Conservation (phyloP, 129 eudicot species). For the Logfia minima region DNA sequence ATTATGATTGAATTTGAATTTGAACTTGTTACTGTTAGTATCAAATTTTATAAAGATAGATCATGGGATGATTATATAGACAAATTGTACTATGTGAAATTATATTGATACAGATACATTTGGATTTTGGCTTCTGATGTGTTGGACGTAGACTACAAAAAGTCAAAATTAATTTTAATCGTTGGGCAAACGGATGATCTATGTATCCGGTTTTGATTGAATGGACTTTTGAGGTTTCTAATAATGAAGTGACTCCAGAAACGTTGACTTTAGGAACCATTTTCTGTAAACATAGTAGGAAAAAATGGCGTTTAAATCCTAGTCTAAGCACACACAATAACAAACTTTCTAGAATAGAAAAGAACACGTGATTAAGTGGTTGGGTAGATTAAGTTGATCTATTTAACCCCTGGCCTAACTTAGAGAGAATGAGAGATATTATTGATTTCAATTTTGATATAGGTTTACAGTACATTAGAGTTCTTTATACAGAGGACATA, state of each 20-base stretch:
- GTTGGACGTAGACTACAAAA: not conserved
- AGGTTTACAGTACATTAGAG: too few relatives aligned
- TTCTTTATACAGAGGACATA: too few relatives aligned
- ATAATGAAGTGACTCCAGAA: not conserved
- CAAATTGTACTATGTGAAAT: too few relatives aligned
- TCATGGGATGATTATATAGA: not conserved
- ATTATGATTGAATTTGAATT: not conserved
- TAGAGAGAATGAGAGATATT: not conserved
- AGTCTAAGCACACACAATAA: too few relatives aligned
- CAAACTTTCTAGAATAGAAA: not conserved
- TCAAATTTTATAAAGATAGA: not conserved
- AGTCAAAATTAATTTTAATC: not conserved
- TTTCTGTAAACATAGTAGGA: not conserved
- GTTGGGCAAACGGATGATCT: not conserved
- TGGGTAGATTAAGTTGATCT: too few relatives aligned
- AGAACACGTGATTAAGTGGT: too few relatives aligned
- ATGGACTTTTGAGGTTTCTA: too few relatives aligned
- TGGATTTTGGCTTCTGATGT: not conserved
- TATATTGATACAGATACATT: not conserved
- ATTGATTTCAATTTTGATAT: too few relatives aligned
- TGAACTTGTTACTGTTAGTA: not conserved
- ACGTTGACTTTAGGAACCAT: not conserved
- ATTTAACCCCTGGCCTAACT: too few relatives aligned
- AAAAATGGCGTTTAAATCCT: too few relatives aligned
- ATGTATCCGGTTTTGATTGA: not conserved